Percentiles rank a stretch among this genome's conserved stretches.
phyloP scores from a whole-genome alignment of 345 rosid species.

The Geranium brycei region DNA sequence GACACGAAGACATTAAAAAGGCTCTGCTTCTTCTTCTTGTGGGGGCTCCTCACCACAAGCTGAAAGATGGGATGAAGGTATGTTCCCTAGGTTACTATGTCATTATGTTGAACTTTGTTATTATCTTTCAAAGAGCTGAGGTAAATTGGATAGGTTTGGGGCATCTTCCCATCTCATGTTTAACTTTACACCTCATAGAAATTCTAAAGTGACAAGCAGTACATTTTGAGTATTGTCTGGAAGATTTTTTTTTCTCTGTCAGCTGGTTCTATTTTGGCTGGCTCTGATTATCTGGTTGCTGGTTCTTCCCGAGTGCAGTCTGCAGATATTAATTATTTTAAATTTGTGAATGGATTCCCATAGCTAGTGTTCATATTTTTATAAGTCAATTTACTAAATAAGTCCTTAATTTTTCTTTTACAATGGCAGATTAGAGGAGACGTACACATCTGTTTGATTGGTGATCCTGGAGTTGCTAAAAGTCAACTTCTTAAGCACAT shows the following conservation, averaged over 20 bases:
- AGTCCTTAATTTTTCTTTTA: neutral
- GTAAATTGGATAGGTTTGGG: neutral
- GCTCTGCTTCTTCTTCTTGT: constrained; percentile 92
- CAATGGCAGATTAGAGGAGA: constrained; percentile 87
- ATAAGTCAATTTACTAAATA: neutral
- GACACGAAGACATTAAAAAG: constrained; percentile 93
- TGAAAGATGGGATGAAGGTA: constrained; percentile 99
- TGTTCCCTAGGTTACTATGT: neutral
- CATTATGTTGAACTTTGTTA: neutral
- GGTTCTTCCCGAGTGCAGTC: neutral
- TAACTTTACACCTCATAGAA: neutral
- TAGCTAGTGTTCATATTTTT: neutral
- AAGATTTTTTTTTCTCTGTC: neutral
- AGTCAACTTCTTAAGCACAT: constrained; percentile 99
- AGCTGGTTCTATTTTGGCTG: neutral
- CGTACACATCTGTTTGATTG: constrained; percentile 90
- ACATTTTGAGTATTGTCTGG: neutral
- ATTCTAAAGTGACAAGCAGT: neutral
- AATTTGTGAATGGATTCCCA: neutral
- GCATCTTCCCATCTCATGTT: neutral
- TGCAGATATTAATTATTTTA: neutral
- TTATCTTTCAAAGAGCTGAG: neutral
- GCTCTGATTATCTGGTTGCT: neutral
- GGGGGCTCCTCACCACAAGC: constrained; percentile 90
- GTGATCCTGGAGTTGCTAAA: constrained; percentile 99